Evolutionary conservation across 805 yeast species (phyloP), one percentile per base, ranked within the genome.

Genomic region (Cyberlindnera lachancei): DNA sequence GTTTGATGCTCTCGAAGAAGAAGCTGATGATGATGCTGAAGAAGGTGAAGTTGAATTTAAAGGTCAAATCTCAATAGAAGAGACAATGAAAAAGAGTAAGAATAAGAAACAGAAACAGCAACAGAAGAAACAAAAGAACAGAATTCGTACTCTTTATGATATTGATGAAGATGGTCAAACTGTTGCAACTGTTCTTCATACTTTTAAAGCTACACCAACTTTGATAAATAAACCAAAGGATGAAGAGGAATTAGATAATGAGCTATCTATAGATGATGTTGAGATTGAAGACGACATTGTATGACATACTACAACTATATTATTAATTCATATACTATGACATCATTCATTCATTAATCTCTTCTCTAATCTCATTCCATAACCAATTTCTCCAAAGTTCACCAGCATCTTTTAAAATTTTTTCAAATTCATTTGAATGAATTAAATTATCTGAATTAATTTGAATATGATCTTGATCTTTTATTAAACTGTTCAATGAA

Each of bases 381-480:
- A 82, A 59, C 84, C 90, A 83, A 46, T 76, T 79, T 42, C 95
- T 65, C 94, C 94, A 85, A 26, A 82, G 63, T 48, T 85, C 94
- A 20, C 95, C 94, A 3, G 94, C 88, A 52, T 79, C 88, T 34
- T 63, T 60, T 26, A 84, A 66, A 18, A 85, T 67, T 42, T 78
- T 79, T 48, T 82, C 87, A 52, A 85, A 79, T 43, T 81, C 85
- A 41, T 69, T 71, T n/a, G 33, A 33, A n/a, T n/a, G n/a, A n/a
- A n/a, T n/a, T 11, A 71, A 72, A 35, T 61, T 61, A 30, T 54
- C 58, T 3, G 44, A 34, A 16, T 40, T 40, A 18, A 33, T 36
- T 8, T 35, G 7, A 21, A 61, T 55, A 11, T 61, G 46, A n/a
- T n/a, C n/a, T 27, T 53, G 59, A 12, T 53, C 33, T 12, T 37